A percentile compares a stretch with the other conserved stretches of the same genome.
phyloP scores from a whole-genome alignment of 2,329 filamentous ascomycete species.

The Anthostomella pinea region DNA sequence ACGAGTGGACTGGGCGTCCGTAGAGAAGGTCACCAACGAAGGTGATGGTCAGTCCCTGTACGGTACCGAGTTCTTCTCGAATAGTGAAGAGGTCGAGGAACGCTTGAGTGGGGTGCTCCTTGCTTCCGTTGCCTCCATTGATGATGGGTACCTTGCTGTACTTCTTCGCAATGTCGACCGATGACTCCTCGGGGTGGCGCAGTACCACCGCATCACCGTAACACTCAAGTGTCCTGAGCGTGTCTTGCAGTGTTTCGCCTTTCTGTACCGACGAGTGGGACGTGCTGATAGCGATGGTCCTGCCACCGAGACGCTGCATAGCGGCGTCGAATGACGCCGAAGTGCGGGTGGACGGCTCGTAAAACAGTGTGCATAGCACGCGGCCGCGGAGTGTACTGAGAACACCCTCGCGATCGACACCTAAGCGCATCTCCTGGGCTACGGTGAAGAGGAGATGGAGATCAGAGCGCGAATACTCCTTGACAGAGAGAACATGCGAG shows the following conservation, averaged over 20 bases:
- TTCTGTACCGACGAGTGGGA: slow-evolving; percentile 87
- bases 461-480: slow-evolving; percentile 82
- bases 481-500: slow-evolving; percentile 86
- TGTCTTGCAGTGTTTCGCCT: slow-evolving; percentile 91
- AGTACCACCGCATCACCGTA: slow-evolving; percentile 96
- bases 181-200: slow-evolving; percentile 81
- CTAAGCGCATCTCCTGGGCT: slow-evolving; percentile 94
- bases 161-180: slow-evolving; percentile 78
- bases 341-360: slow-evolving; percentile 93
- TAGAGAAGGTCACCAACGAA: slow-evolving; percentile 93
- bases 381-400: slow-evolving; percentile 82
- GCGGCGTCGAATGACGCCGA: slow-evolving; percentile 95
- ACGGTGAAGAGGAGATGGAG: slow-evolving; percentile 94
- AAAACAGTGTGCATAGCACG: slow-evolving; percentile 91
- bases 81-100: slow-evolving; percentile 98
- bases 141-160: slow-evolving; percentile 90
- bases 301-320: slow-evolving; percentile 95
- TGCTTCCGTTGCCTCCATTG: slow-evolving; percentile 94
- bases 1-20: slow-evolving; percentile 90
- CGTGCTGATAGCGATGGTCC: slow-evolving; percentile 78
- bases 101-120: slow-evolving; percentile 95
- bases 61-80: slow-evolving; percentile 92
- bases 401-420: slow-evolving; percentile 87
- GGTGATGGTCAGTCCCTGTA: slow-evolving; percentile 92
- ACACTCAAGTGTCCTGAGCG: slow-evolving; percentile 86